A percentile compares a stretch with the other conserved stretches of the same genome.
Conservation (phyloP, 78 protist genomes). For the Cavenderia fasciculata region DNA sequence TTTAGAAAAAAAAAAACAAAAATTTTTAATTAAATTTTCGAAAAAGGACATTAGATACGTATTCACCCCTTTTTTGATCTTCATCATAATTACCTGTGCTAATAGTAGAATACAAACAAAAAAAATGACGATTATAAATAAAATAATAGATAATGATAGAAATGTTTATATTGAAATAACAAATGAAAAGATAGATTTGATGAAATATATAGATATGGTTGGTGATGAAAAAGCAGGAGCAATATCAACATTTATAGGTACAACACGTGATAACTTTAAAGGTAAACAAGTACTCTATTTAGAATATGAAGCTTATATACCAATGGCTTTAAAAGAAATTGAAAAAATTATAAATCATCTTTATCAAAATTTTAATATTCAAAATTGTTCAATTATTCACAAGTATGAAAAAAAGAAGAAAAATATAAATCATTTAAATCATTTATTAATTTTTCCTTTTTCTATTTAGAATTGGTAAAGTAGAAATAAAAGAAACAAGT, state of each 20-base stretch:
- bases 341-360: slow-evolving; percentile 19
- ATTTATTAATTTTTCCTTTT: neutral
- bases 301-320: slow-evolving; percentile 82
- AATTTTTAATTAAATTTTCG: too few species aligned
- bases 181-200: slow-evolving; percentile 1
- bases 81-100: too few species aligned
- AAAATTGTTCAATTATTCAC: slow-evolving; percentile 51
- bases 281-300: slow-evolving; percentile 62
- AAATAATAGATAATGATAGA: too few species aligned
- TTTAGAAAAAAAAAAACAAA: too few species aligned
- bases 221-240: slow-evolving; percentile 58
- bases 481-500: slow-evolving; percentile 77
- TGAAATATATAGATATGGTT: slow-evolving; percentile 1
- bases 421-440: neutral
- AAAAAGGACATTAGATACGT: too few species aligned
- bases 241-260: slow-evolving; percentile 68
- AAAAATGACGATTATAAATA: too few species aligned
- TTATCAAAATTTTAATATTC: neutral
- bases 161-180: slow-evolving; percentile 7
- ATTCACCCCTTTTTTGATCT: too few species aligned
- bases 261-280: slow-evolving; percentile 73
- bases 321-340: slow-evolving; percentile 81
- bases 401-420: neutral
- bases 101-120: too few species aligned
- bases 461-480: slow-evolving; percentile 38